Conservation (phyloP, 2,329 filamentous ascomycete genomes). For the Chrysoporthe deuterocubensis region DNA sequence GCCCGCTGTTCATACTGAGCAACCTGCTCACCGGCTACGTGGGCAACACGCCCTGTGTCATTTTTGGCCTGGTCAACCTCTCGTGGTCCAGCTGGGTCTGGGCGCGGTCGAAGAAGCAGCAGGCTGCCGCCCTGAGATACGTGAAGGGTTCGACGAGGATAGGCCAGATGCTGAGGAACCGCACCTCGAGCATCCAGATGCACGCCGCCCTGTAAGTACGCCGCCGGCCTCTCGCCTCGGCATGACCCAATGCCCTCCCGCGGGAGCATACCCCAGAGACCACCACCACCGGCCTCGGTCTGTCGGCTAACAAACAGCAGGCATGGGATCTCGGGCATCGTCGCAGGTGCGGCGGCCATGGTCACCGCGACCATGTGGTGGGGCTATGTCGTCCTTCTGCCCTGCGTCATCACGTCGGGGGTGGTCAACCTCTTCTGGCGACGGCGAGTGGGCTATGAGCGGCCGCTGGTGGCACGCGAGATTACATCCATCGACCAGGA, state of each 20-base stretch:
- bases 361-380: slow-evolving; percentile 55
- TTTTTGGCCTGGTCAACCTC: slow-evolving; percentile 54
- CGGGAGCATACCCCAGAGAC: not conserved
- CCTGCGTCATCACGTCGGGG: slow-evolving; percentile 51
- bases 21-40: slow-evolving; percentile 61
- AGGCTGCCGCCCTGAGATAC: slow-evolving; percentile 33
- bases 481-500: slow-evolving; percentile 28
- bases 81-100: slow-evolving; percentile 52
- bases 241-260: not conserved
- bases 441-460: slow-evolving; percentile 50
- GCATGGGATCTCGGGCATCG: slow-evolving; percentile 49
- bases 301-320: not conserved
- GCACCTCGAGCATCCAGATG: slow-evolving; percentile 47
- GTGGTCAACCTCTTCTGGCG: slow-evolving; percentile 56
- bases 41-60: slow-evolving; percentile 54
- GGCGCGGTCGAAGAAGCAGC: slow-evolving; percentile 45
- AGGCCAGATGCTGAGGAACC: slow-evolving; percentile 38
- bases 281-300: not conserved
- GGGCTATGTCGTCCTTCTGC: slow-evolving; percentile 56
- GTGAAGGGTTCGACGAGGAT: slow-evolving; percentile 34
- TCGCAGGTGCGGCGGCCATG: slow-evolving; percentile 54
- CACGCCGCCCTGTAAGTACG: slow-evolving; percentile 42
- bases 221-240: not conserved
- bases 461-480: slow-evolving; percentile 36
- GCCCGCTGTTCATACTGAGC: slow-evolving; percentile 46